Percentiles rank a stretch among this genome's conserved stretches.
These are phyloP conservation scores for Gyromitra esculenta DNA, from an alignment of 2,329 filamentous ascomycete genomes.

Conservation along the genomic window DNA sequence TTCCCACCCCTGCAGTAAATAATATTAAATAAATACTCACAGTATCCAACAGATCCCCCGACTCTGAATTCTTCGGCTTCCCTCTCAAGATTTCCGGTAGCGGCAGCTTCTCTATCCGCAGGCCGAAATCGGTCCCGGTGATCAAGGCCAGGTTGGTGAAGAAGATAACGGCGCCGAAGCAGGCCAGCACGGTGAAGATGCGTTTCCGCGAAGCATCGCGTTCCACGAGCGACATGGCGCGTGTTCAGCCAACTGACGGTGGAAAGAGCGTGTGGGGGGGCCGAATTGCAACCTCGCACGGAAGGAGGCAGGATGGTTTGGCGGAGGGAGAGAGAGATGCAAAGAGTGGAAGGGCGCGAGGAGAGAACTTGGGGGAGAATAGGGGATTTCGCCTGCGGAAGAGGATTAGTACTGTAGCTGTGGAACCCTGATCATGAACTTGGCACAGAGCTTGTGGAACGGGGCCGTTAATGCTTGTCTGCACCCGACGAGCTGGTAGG, in stretches of 20 bases:
- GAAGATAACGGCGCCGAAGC: conserved; percentile 37
- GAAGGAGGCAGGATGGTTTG: too few species aligned
- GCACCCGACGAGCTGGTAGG: too few species aligned
- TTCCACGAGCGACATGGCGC: conserved; percentile 18
- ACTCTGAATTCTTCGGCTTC: background rate
- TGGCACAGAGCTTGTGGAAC: background rate
- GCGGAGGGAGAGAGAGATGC: too few species aligned
- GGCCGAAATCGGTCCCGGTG: conserved; percentile 34
- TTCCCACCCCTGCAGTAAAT: background rate
- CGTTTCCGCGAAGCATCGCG: conserved; percentile 35
- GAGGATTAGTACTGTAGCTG: background rate
- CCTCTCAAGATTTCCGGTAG: conserved; percentile 30
- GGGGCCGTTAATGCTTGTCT: background rate
- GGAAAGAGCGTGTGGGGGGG: background rate
- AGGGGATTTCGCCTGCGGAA: background rate
- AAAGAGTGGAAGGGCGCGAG: background rate
- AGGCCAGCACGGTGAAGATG: conserved; percentile 29
- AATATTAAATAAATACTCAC: conserved; percentile 13
- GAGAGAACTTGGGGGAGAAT: background rate
- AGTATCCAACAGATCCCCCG: background rate
- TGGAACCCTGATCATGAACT: background rate
- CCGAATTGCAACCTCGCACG: background rate
- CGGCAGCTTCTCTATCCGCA: conserved; percentile 26
- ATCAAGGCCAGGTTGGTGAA: conserved; percentile 42
- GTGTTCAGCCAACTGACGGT: background rate